Percentiles rank a stretch among this genome's conserved stretches.
These are phyloP conservation scores for Jatropha curcas DNA, from an alignment of 345 rosid genomes.

Conservation along the genomic window DNA sequence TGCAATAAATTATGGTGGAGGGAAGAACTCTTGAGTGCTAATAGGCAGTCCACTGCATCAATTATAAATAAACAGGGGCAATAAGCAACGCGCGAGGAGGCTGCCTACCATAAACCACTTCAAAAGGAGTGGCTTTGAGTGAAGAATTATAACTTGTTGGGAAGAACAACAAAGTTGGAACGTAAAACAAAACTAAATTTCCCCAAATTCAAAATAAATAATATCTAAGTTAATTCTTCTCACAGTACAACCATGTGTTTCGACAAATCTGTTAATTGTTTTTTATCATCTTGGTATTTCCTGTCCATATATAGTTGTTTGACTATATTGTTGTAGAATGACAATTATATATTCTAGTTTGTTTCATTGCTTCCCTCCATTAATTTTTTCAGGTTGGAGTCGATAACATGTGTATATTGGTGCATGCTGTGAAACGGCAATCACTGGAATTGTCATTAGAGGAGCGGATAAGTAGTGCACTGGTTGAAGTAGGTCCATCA, in stretches of 20 bases:
- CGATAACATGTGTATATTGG: conserved; percentile 96
- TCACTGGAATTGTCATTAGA: conserved; percentile 70
- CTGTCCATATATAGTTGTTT: not conserved
- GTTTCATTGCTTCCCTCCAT: not conserved
- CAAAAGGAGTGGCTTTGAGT: no score
- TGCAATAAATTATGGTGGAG: no score
- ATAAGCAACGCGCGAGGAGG: no score
- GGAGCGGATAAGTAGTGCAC: conserved; percentile 76
- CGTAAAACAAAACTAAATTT: no score
- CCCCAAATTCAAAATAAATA: no score
- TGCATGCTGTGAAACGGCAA: conserved; percentile 91
- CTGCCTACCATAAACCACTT: no score
- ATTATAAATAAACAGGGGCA: no score
- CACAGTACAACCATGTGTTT: conserved; percentile 4
- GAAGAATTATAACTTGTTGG: no score
- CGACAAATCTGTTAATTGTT: not conserved
- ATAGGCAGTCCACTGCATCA: no score
- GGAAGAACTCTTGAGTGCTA: no score
- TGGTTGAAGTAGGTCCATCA: conserved; percentile 98
- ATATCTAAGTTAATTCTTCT: no score
- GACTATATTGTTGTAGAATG: not conserved
- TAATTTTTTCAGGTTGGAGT: conserved; percentile 73
- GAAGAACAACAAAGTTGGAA: no score
- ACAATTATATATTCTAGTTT: not conserved
- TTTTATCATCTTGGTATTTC: conserved; percentile 2